Evolutionary conservation across 2,329 filamentous ascomycete genomes (phyloP), one percentile per base, ranked within the genome.

Genomic region (Coniosporium tulheliwenetii): DNA sequence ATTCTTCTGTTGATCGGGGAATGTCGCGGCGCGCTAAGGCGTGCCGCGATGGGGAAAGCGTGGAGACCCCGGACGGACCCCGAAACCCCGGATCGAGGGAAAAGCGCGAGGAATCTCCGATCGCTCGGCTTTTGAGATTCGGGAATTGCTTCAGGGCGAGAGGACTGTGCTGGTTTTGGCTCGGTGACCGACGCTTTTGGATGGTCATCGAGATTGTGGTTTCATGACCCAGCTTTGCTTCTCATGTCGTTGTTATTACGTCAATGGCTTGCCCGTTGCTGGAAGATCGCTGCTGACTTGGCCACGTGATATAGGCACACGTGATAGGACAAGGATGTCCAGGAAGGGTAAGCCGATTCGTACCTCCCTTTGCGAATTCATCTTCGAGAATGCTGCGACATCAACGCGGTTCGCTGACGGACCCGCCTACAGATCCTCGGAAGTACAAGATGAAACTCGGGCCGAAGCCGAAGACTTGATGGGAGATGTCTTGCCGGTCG

Each of bases 321-420:
- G 83, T 45, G 81, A 86, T 54, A 73, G 68, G 57, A 63, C 61
- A 30, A 62, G 70, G 51, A 87, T 87, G 83, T 82, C 76, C 51
- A 69, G 77, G 44, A 85, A 85, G 60, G 66, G 65, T 65, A 55
- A 36, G 54, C 45, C 15, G 5, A 37, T 43, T 15, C 30, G 16
- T 12, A 8, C 19, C 32, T 37, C 36, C n/a, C n/a, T 15, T n/a
- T 16, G 37, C 38, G 10, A 31, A 19, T 30, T 37, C 15, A 37
- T 32, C 19, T 13, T 12, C 10, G 13, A 40, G 32, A 33, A 10
- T 13, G 32, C 13, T 12, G 13, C 32, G 8, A 33, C 13, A 8
- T 33, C 10, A 33, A 13, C 8, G 32, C 32, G 2, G 3, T 41
- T 15, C 2, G 10, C 32, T 19, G 36, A 41, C 26, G 10, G 12